These are phyloP conservation scores for Aspergillus persii DNA, from an alignment of 2,329 filamentous ascomycete species.

Conservation along the genomic window DNA sequence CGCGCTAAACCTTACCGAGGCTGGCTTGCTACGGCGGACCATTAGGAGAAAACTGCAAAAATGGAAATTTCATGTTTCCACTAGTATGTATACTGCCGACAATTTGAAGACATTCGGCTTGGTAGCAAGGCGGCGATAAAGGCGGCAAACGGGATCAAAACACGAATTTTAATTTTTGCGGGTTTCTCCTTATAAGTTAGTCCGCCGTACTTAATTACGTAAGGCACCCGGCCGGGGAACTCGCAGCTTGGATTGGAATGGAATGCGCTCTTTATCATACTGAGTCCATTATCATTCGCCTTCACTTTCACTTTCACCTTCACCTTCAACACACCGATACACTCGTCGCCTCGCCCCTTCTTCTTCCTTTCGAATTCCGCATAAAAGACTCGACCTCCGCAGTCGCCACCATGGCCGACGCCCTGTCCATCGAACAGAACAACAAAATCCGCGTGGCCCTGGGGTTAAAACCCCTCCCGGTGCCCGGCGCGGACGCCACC, in stretches of 20 bases:
- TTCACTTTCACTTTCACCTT: not conserved
- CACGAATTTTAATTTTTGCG: no score
- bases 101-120: no score
- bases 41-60: no score
- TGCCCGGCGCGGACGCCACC: conserved; percentile 60
- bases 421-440: conserved; percentile 83
- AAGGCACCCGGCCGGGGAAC: not conserved
- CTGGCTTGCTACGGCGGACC: not conserved
- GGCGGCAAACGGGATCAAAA: no score
- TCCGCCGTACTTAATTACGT: conserved; percentile 10
- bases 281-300: no score
- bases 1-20: conserved; percentile 24
- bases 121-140: no score
- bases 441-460: conserved; percentile 88
- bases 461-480: conserved; percentile 84
- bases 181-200: no score
- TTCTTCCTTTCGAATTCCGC: not conserved
- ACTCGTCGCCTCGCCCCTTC: not conserved
- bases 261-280: not conserved
- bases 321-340: not conserved
- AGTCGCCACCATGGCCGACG: conserved; percentile 44
- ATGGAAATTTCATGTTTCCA: no score
- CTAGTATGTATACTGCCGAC: no score
- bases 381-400: not conserved
- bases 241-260: no score